Base-by-base conservation (phyloP, 164 flowering plant species). In the Pachysandra terminalis region DNA sequence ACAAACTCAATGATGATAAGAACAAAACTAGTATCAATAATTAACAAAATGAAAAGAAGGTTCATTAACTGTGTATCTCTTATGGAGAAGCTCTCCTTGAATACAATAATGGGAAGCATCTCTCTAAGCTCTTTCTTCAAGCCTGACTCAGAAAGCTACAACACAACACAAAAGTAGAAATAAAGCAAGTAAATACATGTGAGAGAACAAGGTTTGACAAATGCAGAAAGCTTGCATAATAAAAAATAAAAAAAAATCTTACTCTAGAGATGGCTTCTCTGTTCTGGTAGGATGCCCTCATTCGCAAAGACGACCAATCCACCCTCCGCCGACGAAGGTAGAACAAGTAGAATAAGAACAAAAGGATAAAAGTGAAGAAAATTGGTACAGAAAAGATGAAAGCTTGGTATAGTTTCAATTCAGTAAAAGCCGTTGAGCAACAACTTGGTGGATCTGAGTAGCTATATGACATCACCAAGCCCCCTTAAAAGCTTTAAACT, bases 121-220 rank as follows among this genome's bases (percentile, higher is more conserved):
- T 90, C 96, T 68, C 98, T 79, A 65, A 93, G 3, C 58, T 93
- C 96, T 74, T 90, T 89, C 81, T 81, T 89, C 79, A 93, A 73
- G 0, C 98, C 95, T 67, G 80, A 22, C 66, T 83, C 88, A 57
- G 80, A 72, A 68, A 78, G 75, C 78, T 55, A 68, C 63, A 71
- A 16, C 48, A 69, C 40, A 67, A 37, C 16, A 58, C 32, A 21
- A 19, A 64, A 49, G 19, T 9, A 68, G 49, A 35, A 21, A 19
- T 5, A 67, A 23, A 23, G 56, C 27, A 22, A 57, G 27, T 9
- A 35, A 23, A 57, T 6, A 63, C 23, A 37, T 48, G 37, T 21
- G n/a, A 49, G 12, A 45, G 57, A n/a, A 19, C 49, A 53, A 15
- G 12, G 13, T 6, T 12, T 51, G 22, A 23, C 56, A 49, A 63